Conservation (phyloP, 208 protist species). For the Trypanosoma lewisi region DNA sequence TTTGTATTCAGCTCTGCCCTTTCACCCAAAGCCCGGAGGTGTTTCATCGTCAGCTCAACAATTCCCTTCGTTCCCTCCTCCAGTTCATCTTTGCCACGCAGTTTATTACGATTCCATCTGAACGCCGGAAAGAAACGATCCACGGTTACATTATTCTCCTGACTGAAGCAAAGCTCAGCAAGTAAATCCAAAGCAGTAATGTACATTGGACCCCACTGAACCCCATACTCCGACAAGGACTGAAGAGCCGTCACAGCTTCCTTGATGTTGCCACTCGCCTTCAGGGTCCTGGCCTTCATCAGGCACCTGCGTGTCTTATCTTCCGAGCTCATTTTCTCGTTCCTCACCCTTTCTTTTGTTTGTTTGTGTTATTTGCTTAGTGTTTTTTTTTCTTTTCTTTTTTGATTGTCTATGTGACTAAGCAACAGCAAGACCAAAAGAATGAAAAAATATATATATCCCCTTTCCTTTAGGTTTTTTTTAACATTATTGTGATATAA, state of each 20-base stretch:
- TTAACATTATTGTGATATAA: slow-evolving; percentile 1
- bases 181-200: slow-evolving; percentile 57
- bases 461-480: background rate
- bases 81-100: slow-evolving; percentile 52
- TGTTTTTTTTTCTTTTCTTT: slow-evolving; percentile 12
- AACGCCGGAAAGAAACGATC: slow-evolving; percentile 31
- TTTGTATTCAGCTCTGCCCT: slow-evolving; percentile 29
- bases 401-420: slow-evolving; percentile 9
- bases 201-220: slow-evolving; percentile 40
- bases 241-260: slow-evolving; percentile 53
- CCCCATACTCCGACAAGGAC: slow-evolving; percentile 29
- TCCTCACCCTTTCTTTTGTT: background rate
- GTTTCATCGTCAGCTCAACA: slow-evolving; percentile 43
- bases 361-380: background rate
- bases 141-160: slow-evolving; percentile 29
- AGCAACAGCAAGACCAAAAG: slow-evolving; percentile 7
- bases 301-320: slow-evolving; percentile 45
- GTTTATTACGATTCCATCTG: slow-evolving; percentile 34
- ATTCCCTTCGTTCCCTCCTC: slow-evolving; percentile 52
- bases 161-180: slow-evolving; percentile 50
- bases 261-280: slow-evolving; percentile 37
- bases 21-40: slow-evolving; percentile 43
- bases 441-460: background rate
- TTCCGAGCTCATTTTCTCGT: slow-evolving; percentile 29
- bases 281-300: slow-evolving; percentile 52